Evolutionary conservation across 1,284 basidiomycete genomes (phyloP).

Genomic region (Peniophora sp.): DNA sequence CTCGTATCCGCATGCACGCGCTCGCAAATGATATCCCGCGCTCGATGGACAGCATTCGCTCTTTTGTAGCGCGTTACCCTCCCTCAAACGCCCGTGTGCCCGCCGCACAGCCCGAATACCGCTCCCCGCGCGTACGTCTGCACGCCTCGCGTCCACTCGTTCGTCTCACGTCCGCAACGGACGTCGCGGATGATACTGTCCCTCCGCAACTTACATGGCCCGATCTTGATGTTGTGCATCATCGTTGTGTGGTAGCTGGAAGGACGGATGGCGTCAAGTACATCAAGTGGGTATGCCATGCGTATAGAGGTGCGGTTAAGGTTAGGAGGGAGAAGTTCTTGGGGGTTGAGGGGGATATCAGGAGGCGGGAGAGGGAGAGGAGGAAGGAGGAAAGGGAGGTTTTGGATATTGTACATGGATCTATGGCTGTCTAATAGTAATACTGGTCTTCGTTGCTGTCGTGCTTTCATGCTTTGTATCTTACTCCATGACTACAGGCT

Average conservation of each 20-base stretch:
- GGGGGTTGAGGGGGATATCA: not conserved
- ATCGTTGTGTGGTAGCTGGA: slow-evolving; percentile 42
- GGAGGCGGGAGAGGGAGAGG: not conserved
- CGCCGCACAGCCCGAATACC: slow-evolving; percentile 32
- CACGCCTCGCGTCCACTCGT: slow-evolving; percentile 50
- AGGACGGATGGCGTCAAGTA: slow-evolving; percentile 42
- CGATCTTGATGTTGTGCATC: slow-evolving; percentile 62
- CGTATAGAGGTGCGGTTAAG: slow-evolving; percentile 60
- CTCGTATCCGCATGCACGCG: slow-evolving; percentile 54
- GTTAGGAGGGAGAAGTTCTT: slow-evolving; percentile 35
- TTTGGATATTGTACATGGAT: not conserved
- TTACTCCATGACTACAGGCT: too few species aligned
- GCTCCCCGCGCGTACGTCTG: slow-evolving; percentile 48
- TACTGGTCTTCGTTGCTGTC: too few species aligned
- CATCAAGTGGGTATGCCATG: slow-evolving; percentile 57
- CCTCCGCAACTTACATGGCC: slow-evolving; percentile 60
- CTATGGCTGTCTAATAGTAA: too few species aligned
- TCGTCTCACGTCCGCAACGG: slow-evolving; percentile 43
- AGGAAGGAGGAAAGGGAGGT: not conserved
- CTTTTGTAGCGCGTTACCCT: slow-evolving; percentile 54
- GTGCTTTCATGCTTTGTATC: too few species aligned
- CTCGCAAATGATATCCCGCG: slow-evolving; percentile 39
- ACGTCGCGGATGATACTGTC: slow-evolving; percentile 58
- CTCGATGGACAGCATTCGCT: slow-evolving; percentile 43
- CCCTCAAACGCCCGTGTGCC: slow-evolving; percentile 34